A percentile compares a stretch with the other conserved stretches of the same genome.
phyloP scores from a whole-genome alignment of 1,284 basidiomycete species.

The Cutaneotrichosporon mucoides region DNA sequence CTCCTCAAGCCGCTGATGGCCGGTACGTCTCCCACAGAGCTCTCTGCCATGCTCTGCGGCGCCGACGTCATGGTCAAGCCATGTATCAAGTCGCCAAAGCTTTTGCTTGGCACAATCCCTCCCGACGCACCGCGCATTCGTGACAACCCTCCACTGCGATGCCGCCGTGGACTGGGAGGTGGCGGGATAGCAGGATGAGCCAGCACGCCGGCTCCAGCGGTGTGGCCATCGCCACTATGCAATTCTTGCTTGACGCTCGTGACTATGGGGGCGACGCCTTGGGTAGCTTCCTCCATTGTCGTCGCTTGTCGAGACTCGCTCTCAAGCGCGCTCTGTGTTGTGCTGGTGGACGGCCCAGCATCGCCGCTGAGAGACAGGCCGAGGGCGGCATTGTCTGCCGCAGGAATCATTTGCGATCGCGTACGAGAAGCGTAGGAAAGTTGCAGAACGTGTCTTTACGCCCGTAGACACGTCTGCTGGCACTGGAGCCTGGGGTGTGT shows the following conservation, averaged over 20 bases:
- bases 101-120: constrained; percentile 33
- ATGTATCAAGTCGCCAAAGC: constrained; percentile 33
- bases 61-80: constrained; percentile 12
- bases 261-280: neutral
- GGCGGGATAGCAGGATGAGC: constrained; percentile 29
- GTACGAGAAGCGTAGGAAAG: neutral
- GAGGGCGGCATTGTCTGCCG: neutral
- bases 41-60: neutral
- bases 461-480: neutral
- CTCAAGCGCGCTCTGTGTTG: no score
- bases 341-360: neutral
- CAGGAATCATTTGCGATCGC: neutral
- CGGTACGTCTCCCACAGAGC: neutral
- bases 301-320: no score
- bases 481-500: neutral
- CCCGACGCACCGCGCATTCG: constrained; percentile 32
- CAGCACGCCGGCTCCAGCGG: neutral
- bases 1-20: neutral
- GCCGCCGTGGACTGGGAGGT: constrained; percentile 39
- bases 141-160: constrained; percentile 35
- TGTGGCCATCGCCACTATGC: constrained; percentile 3
- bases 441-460: neutral
- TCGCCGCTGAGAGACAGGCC: constrained; percentile 3
- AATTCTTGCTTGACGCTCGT: neutral
- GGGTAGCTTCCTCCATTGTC: no score